Percentiles rank a stretch among this genome's conserved stretches.
These are phyloP conservation scores for Fusarium nematophilum DNA, from an alignment of 2,329 filamentous ascomycete genomes.

Conservation along the genomic window DNA sequence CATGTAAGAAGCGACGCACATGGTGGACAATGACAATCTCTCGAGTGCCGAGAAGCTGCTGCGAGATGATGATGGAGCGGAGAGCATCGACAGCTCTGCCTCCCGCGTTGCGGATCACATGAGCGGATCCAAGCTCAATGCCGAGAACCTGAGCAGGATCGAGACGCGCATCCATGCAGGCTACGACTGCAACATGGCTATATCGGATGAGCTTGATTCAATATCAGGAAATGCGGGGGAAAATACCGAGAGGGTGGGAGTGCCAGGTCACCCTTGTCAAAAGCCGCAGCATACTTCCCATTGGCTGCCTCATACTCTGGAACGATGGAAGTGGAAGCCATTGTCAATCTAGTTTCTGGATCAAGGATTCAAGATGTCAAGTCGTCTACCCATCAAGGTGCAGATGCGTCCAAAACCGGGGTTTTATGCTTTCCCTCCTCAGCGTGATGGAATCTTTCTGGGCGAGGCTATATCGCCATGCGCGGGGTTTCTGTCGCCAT, in stretches of 20 bases:
- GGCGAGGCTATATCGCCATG: slow-evolving; percentile 17
- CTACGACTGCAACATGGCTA: slow-evolving; percentile 61
- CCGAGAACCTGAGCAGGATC: slow-evolving; percentile 58
- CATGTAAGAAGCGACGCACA: slow-evolving; percentile 28
- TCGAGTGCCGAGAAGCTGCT: slow-evolving; percentile 80
- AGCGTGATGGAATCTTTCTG: slow-evolving; percentile 1
- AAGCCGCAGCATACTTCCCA: slow-evolving; percentile 32
- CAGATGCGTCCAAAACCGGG: not conserved
- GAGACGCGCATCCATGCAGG: slow-evolving; percentile 85
- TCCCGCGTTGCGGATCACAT: slow-evolving; percentile 83
- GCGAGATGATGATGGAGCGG: slow-evolving; percentile 79
- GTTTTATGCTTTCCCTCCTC: not conserved
- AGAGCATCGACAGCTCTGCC: slow-evolving; percentile 75
- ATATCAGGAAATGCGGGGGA: too few species aligned
- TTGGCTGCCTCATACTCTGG: slow-evolving; percentile 42
- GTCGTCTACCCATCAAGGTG: not conserved
- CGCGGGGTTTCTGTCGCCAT: slow-evolving; percentile 37
- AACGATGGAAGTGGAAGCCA: slow-evolving; percentile 32
- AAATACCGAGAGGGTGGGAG: slow-evolving; percentile 39
- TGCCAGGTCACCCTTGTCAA: slow-evolving; percentile 38
- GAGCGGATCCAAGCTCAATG: slow-evolving; percentile 70
- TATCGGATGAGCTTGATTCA: not conserved
- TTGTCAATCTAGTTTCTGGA: not conserved
- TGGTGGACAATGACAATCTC: slow-evolving; percentile 82
- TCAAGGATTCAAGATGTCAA: too few species aligned